Evolutionary conservation across 176 grass and related monocot species (phyloP), one percentile per base, ranked within the genome.

Genomic region (Themeda triandra): DNA sequence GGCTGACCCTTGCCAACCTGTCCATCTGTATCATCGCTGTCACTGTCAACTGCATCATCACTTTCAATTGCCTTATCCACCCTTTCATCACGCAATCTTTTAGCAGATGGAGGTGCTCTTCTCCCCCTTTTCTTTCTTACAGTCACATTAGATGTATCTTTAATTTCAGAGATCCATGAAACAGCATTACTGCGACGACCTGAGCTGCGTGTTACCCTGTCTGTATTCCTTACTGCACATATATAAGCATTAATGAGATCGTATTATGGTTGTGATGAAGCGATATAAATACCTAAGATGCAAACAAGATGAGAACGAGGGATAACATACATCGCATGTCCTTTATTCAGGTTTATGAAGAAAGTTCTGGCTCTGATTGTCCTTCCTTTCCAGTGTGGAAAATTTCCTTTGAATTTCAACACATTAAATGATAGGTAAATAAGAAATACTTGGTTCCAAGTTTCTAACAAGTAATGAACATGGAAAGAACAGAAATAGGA

Each of bases 91-190:
- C 1, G 33, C 10, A 71, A 80, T 59, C 21, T 71, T 81, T 77
- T 83, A 60, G 77, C 32, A 78, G 83, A 77, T 56, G 81, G 69
- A 91, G 46, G 63, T 68, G 65, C 41, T 75, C 66, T 63, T 79
- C 29, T 74, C 30, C 88, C n/a, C 48, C 82, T 88, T 77, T 66
- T 91, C 76, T 89, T 86, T 78, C 76, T 94, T 77, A 79, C 60
- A 54, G 69, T 6, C 60, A 70, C 83, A 78, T 27, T 87, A 49
- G 82, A 73, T 10, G 51, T 17, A 31, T 80, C 58, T 63, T 87
- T 83, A 74, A 84, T 18, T 69, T 66, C 80, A 73, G 76, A 72
- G 46, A 72, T 83, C 70, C 60, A 73, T 65, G 77, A 91, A 87
- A 65, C 18, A 82, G 41, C 56, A 82, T 71, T 83, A 76, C 62